Conservation (phyloP, 2,329 filamentous ascomycete genomes). For the Emmonsiellopsis sp. region DNA sequence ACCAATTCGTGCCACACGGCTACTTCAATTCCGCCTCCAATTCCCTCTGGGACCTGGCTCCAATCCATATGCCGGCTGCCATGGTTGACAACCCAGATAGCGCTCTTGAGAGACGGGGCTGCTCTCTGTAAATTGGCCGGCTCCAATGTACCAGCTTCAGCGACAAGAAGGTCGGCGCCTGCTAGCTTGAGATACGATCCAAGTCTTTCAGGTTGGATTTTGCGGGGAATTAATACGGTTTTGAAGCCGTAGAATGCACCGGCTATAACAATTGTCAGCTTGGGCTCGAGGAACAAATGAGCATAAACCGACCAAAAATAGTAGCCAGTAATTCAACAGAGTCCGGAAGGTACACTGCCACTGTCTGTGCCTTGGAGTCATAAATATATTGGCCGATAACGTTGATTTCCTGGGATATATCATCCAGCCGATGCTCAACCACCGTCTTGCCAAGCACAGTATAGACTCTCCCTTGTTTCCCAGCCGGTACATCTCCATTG, state of each 20-base stretch:
- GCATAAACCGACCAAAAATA: conserved; percentile 54
- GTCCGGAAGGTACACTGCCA: conserved; percentile 88
- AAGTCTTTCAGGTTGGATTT: conserved; percentile 60
- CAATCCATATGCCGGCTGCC: conserved; percentile 91
- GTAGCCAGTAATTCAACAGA: conserved; percentile 77
- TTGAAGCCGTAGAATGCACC: conserved; percentile 84
- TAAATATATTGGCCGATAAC: conserved; percentile 72
- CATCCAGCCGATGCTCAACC: conserved; percentile 61
- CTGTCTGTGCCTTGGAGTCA: conserved; percentile 58
- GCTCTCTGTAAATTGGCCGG: conserved; percentile 62
- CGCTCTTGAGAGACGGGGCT: conserved; percentile 62
- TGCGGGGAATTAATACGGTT: conserved; percentile 76
- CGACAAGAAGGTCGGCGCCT: conserved; percentile 71
- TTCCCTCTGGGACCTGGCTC: conserved; percentile 75
- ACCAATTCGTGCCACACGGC: conserved; percentile 91
- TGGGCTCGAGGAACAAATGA: neutral
- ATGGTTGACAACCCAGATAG: conserved; percentile 89
- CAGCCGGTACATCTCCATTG: conserved; percentile 51
- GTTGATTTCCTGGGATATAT: conserved; percentile 77
- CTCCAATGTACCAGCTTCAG: conserved; percentile 77
- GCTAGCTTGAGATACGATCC: conserved; percentile 63
- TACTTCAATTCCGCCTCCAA: conserved; percentile 65
- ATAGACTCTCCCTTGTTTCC: conserved; percentile 60
- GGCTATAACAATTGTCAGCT: conserved; percentile 39
- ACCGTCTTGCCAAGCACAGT: conserved; percentile 71